Evolutionary conservation across 1,284 basidiomycete genomes (phyloP), one percentile per base, ranked within the genome.

Genomic region (Coriolopsis trogii): DNA sequence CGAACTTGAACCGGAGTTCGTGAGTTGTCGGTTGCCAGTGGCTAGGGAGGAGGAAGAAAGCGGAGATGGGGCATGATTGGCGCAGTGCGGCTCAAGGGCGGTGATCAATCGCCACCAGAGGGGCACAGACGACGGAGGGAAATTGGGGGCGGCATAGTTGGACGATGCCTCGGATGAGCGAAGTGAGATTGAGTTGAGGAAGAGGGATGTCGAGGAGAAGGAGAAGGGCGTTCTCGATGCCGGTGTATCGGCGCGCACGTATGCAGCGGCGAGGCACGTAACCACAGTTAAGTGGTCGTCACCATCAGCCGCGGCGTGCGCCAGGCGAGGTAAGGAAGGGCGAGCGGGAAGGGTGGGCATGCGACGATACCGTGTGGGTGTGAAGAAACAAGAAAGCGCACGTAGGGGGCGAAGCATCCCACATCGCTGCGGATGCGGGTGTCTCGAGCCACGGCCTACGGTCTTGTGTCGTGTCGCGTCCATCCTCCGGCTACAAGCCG

Each of bases 211-310:
- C 46, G 49, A 43, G 48, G 50, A 48, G 54, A 55, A 28, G 45
- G 43, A 38, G 48, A 33, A 25, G 49, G 51, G 56, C 16, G 62
- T 70, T 49, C 53, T 55, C 46, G 77, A 78, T 67, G 84, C 85
- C 84, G 66, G 74, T 85, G 87, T 87, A 67, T 87, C 71, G 85
- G 85, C 79, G 74, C 72, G 78, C 73, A 67, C 58, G 53, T 48
- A 40, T 46, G 44, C 48, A 33, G 51, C 54, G 55, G 61, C 81
- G 79, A 84, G 78, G 76, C 77, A 84, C 82, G 82, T 73, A 80
- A 84, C 83, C 84, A 79, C 86, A 87, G 63, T 68, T 52, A 89
- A 87, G 85, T 80, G 84, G 82, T 85, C 83, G 82, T 85, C 81
- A 77, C 79, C 65, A 49, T 64, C 62, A 63, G 58, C 62, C 50